These are phyloP conservation scores for Lophiostoma macrostomum DNA, from an alignment of 495 filamentous ascomycete genomes.

Conservation along the genomic window DNA sequence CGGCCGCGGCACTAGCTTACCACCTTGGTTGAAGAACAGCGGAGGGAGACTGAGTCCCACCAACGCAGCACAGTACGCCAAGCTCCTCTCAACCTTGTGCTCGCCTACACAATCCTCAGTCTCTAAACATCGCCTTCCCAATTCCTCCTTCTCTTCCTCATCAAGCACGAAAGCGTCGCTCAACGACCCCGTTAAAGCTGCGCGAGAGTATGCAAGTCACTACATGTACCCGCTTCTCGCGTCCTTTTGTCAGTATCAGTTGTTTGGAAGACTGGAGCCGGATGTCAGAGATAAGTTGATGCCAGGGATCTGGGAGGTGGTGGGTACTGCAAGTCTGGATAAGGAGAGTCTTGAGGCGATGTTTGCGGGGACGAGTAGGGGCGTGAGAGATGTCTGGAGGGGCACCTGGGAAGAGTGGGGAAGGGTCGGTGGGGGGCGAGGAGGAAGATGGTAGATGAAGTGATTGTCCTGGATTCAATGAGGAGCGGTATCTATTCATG, in stretches of 20 bases:
- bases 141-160: no score
- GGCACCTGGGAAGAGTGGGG: slow-evolving; percentile 60
- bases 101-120: slow-evolving; percentile 75
- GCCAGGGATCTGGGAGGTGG: slow-evolving; percentile 66
- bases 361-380: slow-evolving; percentile 66
- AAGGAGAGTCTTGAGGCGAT: slow-evolving; percentile 61
- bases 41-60: slow-evolving; percentile 41
- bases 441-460: no score
- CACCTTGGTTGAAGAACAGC: slow-evolving; percentile 48
- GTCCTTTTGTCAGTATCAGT: slow-evolving; percentile 65
- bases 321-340: slow-evolving; percentile 71
- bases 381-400: slow-evolving; percentile 67
- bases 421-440: slow-evolving; percentile 8
- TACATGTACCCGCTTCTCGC: slow-evolving; percentile 70
- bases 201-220: slow-evolving; percentile 70
- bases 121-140: slow-evolving; percentile 44
- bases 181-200: slow-evolving; percentile 72
- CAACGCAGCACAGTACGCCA: slow-evolving; percentile 62
- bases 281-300: slow-evolving; percentile 66
- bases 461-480: no score
- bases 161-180: slow-evolving; percentile 48
- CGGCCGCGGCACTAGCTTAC: slow-evolving; percentile 49
- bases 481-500: no score
- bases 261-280: slow-evolving; percentile 53
- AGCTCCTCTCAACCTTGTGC: slow-evolving; percentile 72